phyloP scores from a whole-genome alignment of 495 filamentous ascomycete genomes.

The Penicillium pulvis region DNA sequence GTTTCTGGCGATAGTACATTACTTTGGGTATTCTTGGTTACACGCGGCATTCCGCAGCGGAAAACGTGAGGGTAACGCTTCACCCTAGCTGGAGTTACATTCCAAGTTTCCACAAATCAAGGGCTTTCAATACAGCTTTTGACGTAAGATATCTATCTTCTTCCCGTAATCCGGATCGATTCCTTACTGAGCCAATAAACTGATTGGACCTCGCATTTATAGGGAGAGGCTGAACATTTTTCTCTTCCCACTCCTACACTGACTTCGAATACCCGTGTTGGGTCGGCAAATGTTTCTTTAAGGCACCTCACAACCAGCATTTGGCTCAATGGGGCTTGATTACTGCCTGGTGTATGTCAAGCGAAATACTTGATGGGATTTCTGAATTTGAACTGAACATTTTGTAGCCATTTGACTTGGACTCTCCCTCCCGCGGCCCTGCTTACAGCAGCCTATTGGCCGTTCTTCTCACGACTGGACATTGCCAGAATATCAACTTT shows the following conservation, averaged over 20 bases:
- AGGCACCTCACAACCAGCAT: neutral
- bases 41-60: neutral
- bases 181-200: neutral
- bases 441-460: conserved; percentile 58
- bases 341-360: conserved; percentile 15
- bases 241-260: neutral
- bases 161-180: neutral
- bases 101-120: neutral
- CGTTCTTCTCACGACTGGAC: conserved; percentile 59
- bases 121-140: neutral
- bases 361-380: conserved; percentile 25
- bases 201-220: neutral
- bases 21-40: too few species aligned
- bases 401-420: conserved; percentile 65
- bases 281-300: neutral
- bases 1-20: neutral
- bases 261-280: neutral
- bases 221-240: neutral
- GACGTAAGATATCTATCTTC: neutral
- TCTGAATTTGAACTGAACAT: neutral
- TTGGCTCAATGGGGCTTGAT: conserved; percentile 8
- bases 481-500: conserved; percentile 59
- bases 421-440: conserved; percentile 62
- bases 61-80: neutral
- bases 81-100: neutral